phyloP scores from a whole-genome alignment of 139 green algal species.

The Trebouxia sp. region DNA sequence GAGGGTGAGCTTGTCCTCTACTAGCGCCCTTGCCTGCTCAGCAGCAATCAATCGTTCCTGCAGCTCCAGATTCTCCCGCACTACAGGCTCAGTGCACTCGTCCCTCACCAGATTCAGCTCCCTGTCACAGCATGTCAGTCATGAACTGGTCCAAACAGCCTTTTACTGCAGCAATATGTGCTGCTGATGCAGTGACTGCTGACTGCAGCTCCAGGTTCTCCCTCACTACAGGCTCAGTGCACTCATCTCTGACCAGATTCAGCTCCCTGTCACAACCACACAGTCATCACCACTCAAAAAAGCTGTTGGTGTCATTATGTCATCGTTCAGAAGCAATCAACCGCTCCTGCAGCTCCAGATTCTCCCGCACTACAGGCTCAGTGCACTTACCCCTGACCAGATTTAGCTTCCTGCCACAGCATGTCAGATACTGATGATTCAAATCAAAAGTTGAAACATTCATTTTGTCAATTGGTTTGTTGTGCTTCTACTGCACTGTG shows the following conservation, averaged over 20 bases:
- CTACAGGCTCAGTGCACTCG: constrained; percentile 23
- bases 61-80: constrained; percentile 23
- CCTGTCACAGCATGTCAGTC: background rate
- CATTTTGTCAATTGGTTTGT: no score
- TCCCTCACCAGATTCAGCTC: constrained; percentile 17
- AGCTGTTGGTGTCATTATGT: background rate
- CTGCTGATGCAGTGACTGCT: background rate
- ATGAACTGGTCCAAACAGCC: background rate
- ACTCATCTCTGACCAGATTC: constrained; percentile 10
- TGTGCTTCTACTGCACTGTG: background rate
- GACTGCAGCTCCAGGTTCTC: constrained; percentile 14
- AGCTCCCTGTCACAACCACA: background rate
- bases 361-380: constrained; percentile 25
- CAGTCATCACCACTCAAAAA: background rate
- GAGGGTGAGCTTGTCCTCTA: constrained; percentile 1
- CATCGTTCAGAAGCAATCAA: background rate
- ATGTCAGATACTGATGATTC: background rate
- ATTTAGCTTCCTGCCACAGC: background rate
- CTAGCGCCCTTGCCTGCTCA: constrained; percentile 16
- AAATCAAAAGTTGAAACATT: no score
- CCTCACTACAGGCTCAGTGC: constrained; percentile 16
- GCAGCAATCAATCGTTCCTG: background rate
- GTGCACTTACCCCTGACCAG: constrained; percentile 13
- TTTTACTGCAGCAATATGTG: background rate
- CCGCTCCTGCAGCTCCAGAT: constrained; percentile 6